phyloP scores from a whole-genome alignment of 768 basidiomycete species.

The Leccinum barrowsii region DNA sequence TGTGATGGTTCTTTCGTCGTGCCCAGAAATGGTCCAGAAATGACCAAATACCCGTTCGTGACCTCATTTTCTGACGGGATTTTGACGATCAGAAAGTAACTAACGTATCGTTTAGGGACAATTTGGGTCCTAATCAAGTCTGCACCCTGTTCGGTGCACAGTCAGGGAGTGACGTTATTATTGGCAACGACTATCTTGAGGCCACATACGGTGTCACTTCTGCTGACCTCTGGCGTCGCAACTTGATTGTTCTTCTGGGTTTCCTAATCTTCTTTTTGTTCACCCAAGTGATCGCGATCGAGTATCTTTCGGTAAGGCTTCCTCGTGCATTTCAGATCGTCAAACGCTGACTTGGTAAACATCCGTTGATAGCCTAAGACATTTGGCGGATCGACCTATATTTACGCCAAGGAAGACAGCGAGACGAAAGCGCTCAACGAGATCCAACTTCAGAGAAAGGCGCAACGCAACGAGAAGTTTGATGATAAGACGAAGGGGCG shows the following conservation, averaged over 20 bases:
- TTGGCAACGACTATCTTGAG: conserved; percentile 59
- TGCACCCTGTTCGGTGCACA: conserved; percentile 73
- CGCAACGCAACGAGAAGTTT: conserved; percentile 32
- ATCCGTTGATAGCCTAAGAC: conserved; percentile 27
- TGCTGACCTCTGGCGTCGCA: conserved; percentile 59
- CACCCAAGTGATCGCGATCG: conserved; percentile 63
- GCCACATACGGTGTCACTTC: conserved; percentile 48
- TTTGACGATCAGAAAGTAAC: background rate
- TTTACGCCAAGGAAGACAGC: conserved; percentile 57
- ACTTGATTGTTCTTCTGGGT: conserved; percentile 67
- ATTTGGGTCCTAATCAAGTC: conserved; percentile 64
- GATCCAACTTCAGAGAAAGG: conserved; percentile 50
- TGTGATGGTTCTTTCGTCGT: conserved; percentile 67
- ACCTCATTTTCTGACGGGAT: background rate
- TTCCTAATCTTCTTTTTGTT: conserved; percentile 70
- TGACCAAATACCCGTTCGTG: conserved; percentile 61
- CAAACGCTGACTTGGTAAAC: background rate
- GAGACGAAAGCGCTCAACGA: conserved; percentile 56
- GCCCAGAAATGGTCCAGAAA: conserved; percentile 57
- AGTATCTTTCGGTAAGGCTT: conserved; percentile 55
- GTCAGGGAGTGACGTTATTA: conserved; percentile 51
- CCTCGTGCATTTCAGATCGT: background rate
- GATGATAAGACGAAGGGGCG: conserved; percentile 21
- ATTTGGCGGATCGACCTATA: conserved; percentile 42
- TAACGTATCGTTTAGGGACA: conserved; percentile 36